Conservation (phyloP, 345 rosid species). For the Eutrema yunnanense region DNA sequence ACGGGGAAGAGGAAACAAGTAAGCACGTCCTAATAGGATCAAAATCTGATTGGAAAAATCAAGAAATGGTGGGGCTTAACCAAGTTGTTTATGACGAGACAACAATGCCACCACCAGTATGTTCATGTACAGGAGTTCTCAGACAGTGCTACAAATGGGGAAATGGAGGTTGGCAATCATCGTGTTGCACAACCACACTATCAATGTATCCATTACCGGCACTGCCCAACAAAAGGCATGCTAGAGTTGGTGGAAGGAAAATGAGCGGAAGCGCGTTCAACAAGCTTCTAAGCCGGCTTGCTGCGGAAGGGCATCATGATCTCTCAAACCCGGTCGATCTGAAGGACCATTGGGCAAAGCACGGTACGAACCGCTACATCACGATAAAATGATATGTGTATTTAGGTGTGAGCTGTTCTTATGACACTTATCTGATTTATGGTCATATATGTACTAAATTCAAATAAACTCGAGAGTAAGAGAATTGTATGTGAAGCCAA, state of each 20-base stretch:
- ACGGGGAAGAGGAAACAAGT: conserved; percentile 46
- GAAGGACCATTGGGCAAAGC: conserved; percentile 78
- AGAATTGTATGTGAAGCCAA: conserved; percentile 12
- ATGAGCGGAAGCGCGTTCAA: conserved; percentile 98
- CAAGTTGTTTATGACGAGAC: conserved; percentile 88
- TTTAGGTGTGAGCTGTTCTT: conserved; percentile 11
- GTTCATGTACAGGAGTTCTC: conserved; percentile 84
- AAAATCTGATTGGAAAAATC: conserved; percentile 81
- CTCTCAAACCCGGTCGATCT: conserved; percentile 66
- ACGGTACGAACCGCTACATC: conserved; percentile 57
- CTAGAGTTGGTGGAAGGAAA: conserved; percentile 88
- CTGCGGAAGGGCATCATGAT: conserved; percentile 70
- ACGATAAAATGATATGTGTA: conserved; percentile 38
- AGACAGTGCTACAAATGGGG: conserved; percentile 99
- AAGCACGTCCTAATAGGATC: conserved; percentile 40
- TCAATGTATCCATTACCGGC: conserved; percentile 88
- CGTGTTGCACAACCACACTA: conserved; percentile 90
- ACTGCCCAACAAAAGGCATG: conserved; percentile 83
- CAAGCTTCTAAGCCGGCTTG: conserved; percentile 91
- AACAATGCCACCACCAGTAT: conserved; percentile 85
- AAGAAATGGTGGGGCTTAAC: conserved; percentile 78
- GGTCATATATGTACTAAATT: conserved; percentile 5
- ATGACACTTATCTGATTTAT: background rate
- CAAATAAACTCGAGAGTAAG: conserved; percentile 16
- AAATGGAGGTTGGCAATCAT: conserved; percentile 97